A percentile compares a stretch with the other conserved stretches of the same genome.
phyloP scores from a whole-genome alignment of 73 alveolate species.

The Tetrahymena thermophila region DNA sequence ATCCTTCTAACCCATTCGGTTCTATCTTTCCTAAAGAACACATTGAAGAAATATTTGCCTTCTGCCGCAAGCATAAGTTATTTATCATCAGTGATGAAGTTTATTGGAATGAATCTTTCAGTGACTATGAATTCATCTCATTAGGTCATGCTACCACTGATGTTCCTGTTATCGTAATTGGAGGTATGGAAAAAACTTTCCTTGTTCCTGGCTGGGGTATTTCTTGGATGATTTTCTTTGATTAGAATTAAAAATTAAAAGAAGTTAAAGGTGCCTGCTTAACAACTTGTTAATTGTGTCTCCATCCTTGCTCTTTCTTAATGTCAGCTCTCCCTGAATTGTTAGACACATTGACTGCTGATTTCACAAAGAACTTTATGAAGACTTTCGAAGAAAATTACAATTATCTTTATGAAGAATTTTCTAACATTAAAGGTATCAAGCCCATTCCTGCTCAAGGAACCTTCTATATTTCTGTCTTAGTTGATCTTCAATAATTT shows the following conservation, averaged over 20 bases:
- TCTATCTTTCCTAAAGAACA: conserved; percentile 65
- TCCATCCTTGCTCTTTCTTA: conserved; percentile 62
- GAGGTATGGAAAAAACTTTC: conserved; percentile 72
- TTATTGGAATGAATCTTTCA: conserved; percentile 59
- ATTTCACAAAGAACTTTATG: conserved; percentile 38
- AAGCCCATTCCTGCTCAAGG: conserved; percentile 62
- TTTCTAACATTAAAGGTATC: conserved; percentile 54
- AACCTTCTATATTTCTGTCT: conserved; percentile 72
- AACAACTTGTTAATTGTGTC: conserved; percentile 49
- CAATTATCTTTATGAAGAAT: conserved; percentile 34
- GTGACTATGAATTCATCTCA: conserved; percentile 19
- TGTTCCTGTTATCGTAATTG: conserved; percentile 49
- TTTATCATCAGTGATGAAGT: conserved; percentile 79
- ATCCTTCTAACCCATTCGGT: conserved; percentile 88
- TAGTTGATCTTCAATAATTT: conserved; percentile 30
- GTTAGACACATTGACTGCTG: conserved; percentile 40
- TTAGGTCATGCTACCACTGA: conserved; percentile 38
- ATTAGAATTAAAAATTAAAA: conserved; percentile 56
- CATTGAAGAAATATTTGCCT: conserved; percentile 49
- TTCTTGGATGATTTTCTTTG: conserved; percentile 74
- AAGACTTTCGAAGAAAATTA: conserved; percentile 50
- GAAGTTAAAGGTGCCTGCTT: conserved; percentile 35
- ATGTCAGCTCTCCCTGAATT: conserved; percentile 53
- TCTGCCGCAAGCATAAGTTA: conserved; percentile 50
- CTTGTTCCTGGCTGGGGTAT: conserved; percentile 85